These are phyloP conservation scores for Hypoxylon rubiginosum DNA, from an alignment of 2,329 filamentous ascomycete species.

Conservation along the genomic window DNA sequence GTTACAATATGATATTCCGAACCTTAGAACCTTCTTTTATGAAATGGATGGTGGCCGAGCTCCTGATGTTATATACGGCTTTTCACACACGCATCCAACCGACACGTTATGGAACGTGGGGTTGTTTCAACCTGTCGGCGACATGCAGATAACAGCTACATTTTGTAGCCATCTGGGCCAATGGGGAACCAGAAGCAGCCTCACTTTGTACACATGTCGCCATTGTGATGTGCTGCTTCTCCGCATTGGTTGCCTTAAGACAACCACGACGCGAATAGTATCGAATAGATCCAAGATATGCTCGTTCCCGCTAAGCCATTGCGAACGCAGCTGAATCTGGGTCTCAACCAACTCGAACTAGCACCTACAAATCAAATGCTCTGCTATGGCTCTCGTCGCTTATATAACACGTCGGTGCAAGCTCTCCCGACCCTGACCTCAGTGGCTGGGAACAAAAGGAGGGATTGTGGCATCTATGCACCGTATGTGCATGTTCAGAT, in stretches of 20 bases:
- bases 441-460: not conserved
- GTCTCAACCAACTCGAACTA: not conserved
- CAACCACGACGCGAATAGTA: not conserved
- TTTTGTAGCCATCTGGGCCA: not conserved
- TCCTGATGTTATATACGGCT: not conserved
- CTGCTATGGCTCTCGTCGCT: not conserved
- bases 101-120: not conserved
- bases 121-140: not conserved
- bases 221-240: constrained; percentile 1
- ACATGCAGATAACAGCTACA: not conserved
- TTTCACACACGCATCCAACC: not conserved
- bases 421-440: not conserved
- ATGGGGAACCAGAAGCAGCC: not conserved
- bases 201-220: not conserved
- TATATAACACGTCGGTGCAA: not conserved
- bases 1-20: not conserved
- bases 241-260: not conserved
- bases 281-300: not conserved
- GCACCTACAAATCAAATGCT: too few relatives aligned
- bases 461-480: not conserved
- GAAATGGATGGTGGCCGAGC: not conserved
- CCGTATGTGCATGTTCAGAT: not conserved
- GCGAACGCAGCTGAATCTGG: not conserved
- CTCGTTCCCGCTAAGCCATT: not conserved
- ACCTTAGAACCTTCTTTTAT: not conserved